Evolutionary conservation across 2,329 filamentous ascomycete genomes (phyloP).

Genomic region (Parastagonospora nodorum): DNA sequence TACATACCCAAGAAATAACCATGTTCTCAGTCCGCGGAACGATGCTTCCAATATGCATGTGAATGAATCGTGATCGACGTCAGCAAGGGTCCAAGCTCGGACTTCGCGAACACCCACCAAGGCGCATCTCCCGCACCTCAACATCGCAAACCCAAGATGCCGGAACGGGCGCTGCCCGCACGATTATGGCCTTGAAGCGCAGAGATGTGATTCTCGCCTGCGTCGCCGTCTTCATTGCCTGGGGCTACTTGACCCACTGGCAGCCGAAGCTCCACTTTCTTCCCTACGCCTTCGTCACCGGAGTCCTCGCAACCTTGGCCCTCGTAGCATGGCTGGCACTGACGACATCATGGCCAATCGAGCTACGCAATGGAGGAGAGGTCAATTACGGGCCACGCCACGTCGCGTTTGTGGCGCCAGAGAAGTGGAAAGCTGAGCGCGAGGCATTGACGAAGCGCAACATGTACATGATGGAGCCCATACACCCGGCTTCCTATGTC

Average conservation of each 20-base stretch:
- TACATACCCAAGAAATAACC: background rate
- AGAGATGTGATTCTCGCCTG: conserved; percentile 69
- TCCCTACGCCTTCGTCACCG: conserved; percentile 80
- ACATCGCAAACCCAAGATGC: conserved; percentile 39
- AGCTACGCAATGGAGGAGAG: conserved; percentile 46
- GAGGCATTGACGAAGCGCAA: conserved; percentile 68
- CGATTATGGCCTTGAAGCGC: conserved; percentile 73
- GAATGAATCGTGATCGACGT: conserved; percentile 13
- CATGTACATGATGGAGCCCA: conserved; percentile 66
- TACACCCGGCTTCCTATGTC: conserved; percentile 76
- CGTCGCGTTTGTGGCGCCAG: conserved; percentile 64
- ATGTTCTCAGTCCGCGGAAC: background rate
- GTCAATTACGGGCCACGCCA: conserved; percentile 48
- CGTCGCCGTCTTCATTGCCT: conserved; percentile 77
- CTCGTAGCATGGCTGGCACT: conserved; percentile 64
- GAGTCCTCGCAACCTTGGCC: conserved; percentile 62
- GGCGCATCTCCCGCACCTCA: conserved; percentile 13
- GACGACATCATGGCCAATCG: conserved; percentile 60
- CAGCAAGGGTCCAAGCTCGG: conserved; percentile 24
- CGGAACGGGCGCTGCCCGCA: conserved; percentile 43
- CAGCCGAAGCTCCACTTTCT: conserved; percentile 81
- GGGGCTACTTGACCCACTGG: conserved; percentile 85
- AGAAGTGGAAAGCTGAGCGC: conserved; percentile 73
- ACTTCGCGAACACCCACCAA: conserved; percentile 16
- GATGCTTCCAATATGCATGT: background rate